Evolutionary conservation across 73 alveolate genomes (phyloP), one percentile per base, ranked within the genome.

Genomic region (Paramecium bursaria): DNA sequence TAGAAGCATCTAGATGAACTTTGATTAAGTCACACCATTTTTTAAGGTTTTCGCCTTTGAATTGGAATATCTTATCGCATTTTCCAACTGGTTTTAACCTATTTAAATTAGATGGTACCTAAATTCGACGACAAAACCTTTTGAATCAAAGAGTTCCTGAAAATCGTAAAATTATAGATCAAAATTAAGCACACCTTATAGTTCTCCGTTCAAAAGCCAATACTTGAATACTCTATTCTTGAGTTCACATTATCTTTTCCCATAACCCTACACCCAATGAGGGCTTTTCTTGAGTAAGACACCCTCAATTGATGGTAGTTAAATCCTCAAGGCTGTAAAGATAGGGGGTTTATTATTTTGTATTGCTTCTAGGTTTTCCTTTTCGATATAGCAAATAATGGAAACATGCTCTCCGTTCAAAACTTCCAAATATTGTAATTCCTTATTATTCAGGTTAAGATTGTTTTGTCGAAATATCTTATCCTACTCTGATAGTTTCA

Each of bases 121-220:
- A 35, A 67, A 67, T 22, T 67, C 82, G 2, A 42, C 0, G 15
- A 47, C 19, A 35, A 25, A 39, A 19, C 55, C 55, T 25, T 42
- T 67, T 67, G 33, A 21, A 67, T 67, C 60, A 3, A 30, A 31
- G 19, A 42, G 14, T 42, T 67, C 82, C 10, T 33, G 44, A 2
- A 67, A 35, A 9, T 67, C 15, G 33, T 30, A 57, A 30, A 57
- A 35, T 47, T 67, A 67, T 39, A 67, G 60, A 67, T 67, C 82
- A 42, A 67, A 67, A 67, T 67, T 67, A 39, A 67, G 35, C 22
- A 67, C 82, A 21, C 82, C 82, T 67, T 67, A 31, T 14, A 67
- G 57, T 42, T 33, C 33, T 47, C 44, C 22, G 26, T 67, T 67
- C 60, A 35, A 35, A 9, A 67, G 26, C 22, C 44, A 67, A 27